A percentile compares a stretch with the other conserved stretches of the same genome.
phyloP scores from a whole-genome alignment of 352 stramenopile genomes.

The Elongisporangium prolatum region DNA sequence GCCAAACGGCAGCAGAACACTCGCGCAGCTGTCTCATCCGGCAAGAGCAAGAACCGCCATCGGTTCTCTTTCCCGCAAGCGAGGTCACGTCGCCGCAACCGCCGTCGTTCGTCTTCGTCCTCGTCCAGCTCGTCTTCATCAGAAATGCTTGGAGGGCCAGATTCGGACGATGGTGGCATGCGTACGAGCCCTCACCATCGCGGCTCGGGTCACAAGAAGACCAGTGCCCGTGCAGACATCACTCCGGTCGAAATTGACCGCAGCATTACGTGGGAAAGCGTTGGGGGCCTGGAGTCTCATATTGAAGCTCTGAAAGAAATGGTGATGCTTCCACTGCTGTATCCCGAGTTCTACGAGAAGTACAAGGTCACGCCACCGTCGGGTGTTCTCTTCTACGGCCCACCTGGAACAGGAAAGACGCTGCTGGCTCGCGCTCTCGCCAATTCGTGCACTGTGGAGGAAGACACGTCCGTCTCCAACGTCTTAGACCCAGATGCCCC shows the following conservation, averaged over 20 bases:
- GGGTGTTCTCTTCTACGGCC: constrained; percentile 87
- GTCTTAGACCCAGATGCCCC: constrained; percentile 11
- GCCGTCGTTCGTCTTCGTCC: constrained; percentile 36
- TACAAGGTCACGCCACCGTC: constrained; percentile 82
- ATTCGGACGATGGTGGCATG: constrained; percentile 67
- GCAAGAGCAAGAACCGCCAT: constrained; percentile 12
- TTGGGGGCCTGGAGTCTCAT: constrained; percentile 81
- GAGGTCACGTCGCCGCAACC: constrained; percentile 17
- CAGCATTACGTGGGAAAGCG: constrained; percentile 81
- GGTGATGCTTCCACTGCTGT: constrained; percentile 90
- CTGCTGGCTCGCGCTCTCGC: constrained; percentile 85
- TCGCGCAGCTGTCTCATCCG: constrained; percentile 12
- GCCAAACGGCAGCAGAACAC: constrained; percentile 50
- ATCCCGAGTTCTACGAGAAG: constrained; percentile 91
- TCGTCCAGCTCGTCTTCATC: constrained; percentile 46
- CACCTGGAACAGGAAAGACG: constrained; percentile 92
- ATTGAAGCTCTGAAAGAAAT: constrained; percentile 92
- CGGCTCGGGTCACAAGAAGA: constrained; percentile 22
- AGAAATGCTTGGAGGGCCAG: constrained; percentile 17
- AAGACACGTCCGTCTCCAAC: constrained; percentile 9
- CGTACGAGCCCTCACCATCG: constrained; percentile 33
- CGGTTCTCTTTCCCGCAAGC: constrained; percentile 16
- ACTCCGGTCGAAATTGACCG: constrained; percentile 77
- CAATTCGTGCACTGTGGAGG: constrained; percentile 71
- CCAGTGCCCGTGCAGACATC: constrained; percentile 65